phyloP scores from a whole-genome alignment of 108 stramenopile genomes.

The Skeletonema menzelii region DNA sequence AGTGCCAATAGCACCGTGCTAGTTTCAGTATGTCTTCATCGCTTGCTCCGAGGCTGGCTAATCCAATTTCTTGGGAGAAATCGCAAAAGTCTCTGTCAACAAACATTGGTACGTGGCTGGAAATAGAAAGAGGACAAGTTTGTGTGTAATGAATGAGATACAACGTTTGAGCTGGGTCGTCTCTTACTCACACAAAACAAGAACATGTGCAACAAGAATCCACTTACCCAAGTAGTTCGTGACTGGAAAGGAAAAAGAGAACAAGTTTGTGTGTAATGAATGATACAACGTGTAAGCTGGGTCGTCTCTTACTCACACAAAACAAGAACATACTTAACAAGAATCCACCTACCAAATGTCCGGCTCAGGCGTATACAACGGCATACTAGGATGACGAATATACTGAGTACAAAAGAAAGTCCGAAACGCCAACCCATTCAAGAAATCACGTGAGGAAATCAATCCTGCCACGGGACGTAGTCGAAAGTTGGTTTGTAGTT shows the following conservation, averaged over 20 bases:
- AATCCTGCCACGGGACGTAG: conserved; percentile 95
- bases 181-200: too few species aligned
- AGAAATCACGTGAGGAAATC: conserved; percentile 93
- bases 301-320: too few species aligned
- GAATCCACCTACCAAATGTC: conserved; percentile 93
- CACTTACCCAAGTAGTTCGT: too few species aligned
- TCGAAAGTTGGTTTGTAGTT: conserved; percentile 77
- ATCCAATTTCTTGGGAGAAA: conserved; percentile 95
- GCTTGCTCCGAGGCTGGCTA: conserved; percentile 92
- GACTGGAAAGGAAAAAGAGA: background rate
- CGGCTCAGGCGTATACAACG: conserved; percentile 94
- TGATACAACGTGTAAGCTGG: background rate
- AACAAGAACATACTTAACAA: background rate
- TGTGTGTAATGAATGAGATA: background rate
- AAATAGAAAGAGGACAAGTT: background rate
- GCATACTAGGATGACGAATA: conserved; percentile 89
- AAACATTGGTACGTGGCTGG: conserved; percentile 91
- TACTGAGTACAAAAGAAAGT: conserved; percentile 97
- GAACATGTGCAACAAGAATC: conserved; percentile 3
- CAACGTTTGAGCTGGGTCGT: background rate
- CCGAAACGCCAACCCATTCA: conserved; percentile 95
- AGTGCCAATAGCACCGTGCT: conserved; percentile 94
- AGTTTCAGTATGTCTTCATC: conserved; percentile 92
- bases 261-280: background rate
- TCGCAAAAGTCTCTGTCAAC: conserved; percentile 96